Evolutionary conservation across 257 asterid species (phyloP).

Genomic region (Gentiana macrophylla): DNA sequence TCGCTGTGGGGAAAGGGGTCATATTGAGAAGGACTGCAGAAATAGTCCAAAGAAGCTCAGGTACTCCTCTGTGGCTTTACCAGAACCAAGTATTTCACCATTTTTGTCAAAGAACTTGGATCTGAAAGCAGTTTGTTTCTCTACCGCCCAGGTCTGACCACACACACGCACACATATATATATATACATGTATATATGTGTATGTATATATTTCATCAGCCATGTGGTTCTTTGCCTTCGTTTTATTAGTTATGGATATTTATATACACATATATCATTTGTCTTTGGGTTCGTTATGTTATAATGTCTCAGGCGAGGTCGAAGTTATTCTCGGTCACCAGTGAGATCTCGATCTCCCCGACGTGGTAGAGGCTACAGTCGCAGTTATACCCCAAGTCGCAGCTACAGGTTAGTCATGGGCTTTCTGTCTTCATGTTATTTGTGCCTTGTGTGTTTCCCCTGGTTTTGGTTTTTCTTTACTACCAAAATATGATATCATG

Average conservation of each 20-base stretch:
- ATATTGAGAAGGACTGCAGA: conserved; percentile 81
- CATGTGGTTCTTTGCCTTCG: no score
- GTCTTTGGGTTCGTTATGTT: conserved; percentile 6
- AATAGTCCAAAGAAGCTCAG: conserved; percentile 82
- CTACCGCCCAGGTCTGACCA: not conserved
- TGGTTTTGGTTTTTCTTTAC: not conserved
- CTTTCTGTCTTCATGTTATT: not conserved
- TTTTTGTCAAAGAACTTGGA: no score
- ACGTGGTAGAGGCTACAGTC: conserved; percentile 24
- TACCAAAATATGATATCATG: no score
- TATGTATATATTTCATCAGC: not conserved
- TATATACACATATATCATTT: not conserved
- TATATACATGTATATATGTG: not conserved
- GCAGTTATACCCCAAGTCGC: conserved; percentile 30
- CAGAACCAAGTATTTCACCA: no score
- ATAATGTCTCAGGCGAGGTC: conserved; percentile 32
- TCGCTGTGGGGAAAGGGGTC: conserved; percentile 96
- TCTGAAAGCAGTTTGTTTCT: no score
- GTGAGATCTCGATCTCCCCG: conserved; percentile 73
- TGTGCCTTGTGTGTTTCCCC: not conserved
- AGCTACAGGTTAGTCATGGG: conserved; percentile 22
- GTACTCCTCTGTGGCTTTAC: conserved; percentile 20
- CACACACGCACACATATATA: no score
- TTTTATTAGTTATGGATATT: not conserved
- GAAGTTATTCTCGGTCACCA: conserved; percentile 71